Percentiles rank a stretch among this genome's conserved stretches.
Conservation (phyloP, 257 asterid species). For the Primulina tabacum region DNA sequence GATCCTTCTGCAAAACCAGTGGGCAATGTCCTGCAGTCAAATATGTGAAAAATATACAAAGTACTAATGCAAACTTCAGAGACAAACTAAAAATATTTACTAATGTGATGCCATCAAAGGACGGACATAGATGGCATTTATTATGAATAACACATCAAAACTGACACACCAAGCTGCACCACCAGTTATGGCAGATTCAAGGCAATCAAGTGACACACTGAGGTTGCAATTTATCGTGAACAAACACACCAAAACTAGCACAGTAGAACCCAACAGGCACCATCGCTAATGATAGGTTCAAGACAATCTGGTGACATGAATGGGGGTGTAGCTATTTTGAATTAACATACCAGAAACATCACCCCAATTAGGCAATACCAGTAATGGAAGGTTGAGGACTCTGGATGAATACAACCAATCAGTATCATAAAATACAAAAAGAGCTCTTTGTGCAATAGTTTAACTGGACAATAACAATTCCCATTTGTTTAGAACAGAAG, state of each 20-base stretch:
- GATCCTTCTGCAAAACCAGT: conserved; percentile 70
- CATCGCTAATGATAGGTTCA: too few relatives aligned
- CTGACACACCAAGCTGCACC: conserved; percentile 8
- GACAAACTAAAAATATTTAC: too few relatives aligned
- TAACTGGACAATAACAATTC: neutral
- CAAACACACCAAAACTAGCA: too few relatives aligned
- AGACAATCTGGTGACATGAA: too few relatives aligned
- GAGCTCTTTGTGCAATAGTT: too few relatives aligned
- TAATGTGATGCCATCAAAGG: neutral
- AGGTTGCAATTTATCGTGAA: too few relatives aligned
- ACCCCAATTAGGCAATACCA: conserved; percentile 7
- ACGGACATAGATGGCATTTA: conserved; percentile 6
- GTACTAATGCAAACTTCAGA: too few relatives aligned
- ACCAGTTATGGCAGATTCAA: conserved; percentile 7
- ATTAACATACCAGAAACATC: neutral
- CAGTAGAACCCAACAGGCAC: too few relatives aligned
- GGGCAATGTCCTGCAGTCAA: conserved; percentile 15
- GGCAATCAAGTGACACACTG: too few relatives aligned
- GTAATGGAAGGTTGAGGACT: conserved; percentile 6
- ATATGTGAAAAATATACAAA: conserved; percentile 7
- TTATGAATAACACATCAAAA: neutral
- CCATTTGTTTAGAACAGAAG: conserved; percentile 8
- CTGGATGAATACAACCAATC: neutral
- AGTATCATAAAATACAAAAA: neutral
- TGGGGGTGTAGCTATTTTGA: neutral